Percentiles rank a stretch among this genome's conserved stretches.
Evolutionary conservation across 2,329 filamentous ascomycete species (phyloP).

Genomic region (Colletotrichum viniferum): DNA sequence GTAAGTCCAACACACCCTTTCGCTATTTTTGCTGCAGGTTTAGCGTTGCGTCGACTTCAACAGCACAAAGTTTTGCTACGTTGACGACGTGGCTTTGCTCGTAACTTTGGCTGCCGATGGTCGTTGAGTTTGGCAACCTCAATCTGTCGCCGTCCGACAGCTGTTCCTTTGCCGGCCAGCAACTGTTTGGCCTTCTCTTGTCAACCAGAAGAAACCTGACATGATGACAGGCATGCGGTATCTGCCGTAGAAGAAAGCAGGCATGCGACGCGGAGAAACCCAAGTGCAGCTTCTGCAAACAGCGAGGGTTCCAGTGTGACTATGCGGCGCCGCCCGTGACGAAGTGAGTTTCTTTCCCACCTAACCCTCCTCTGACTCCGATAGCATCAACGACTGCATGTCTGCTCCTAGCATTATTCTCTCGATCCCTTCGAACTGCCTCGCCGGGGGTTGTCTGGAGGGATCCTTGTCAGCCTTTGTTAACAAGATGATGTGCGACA

Average conservation of each 20-base stretch:
- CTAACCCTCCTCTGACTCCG: background rate
- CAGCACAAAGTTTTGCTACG: background rate
- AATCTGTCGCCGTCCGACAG: background rate
- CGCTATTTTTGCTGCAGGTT: background rate
- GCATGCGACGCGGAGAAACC: constrained; percentile 68
- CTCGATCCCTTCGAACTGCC: background rate
- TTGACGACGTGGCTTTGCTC: background rate
- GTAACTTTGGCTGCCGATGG: background rate
- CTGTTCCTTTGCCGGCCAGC: background rate
- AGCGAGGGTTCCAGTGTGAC: background rate
- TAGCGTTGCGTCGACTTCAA: background rate
- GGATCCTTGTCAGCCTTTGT: background rate
- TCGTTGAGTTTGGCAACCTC: background rate
- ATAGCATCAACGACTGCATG: background rate
- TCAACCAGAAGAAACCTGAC: background rate
- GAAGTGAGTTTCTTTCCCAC: background rate
- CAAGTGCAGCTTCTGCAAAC: constrained; percentile 62
- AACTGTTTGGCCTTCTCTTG: background rate
- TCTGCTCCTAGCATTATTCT: background rate
- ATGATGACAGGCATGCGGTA: constrained; percentile 56
- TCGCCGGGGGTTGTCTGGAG: background rate
- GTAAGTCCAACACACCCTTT: background rate
- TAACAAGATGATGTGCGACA: constrained; percentile 27
- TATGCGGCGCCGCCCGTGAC: background rate
- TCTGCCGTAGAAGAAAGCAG: constrained; percentile 64